phyloP scores from a whole-genome alignment of 257 asterid species.

The Scutellaria barbata region DNA sequence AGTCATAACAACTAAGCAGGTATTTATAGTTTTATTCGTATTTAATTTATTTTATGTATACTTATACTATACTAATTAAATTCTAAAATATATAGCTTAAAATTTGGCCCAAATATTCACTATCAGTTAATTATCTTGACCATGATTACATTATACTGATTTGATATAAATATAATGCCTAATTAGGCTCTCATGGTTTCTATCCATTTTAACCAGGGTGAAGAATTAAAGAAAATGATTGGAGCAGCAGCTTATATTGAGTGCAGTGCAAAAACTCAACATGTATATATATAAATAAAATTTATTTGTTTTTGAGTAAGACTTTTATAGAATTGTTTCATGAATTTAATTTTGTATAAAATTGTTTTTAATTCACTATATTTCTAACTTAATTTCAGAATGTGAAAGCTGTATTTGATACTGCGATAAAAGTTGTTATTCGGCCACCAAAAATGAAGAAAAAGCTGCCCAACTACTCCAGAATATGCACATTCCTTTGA shows the following conservation, averaged over 20 bases:
- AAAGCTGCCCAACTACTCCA: conserved; percentile 43
- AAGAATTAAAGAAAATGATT: conserved; percentile 64
- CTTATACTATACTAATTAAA: no score
- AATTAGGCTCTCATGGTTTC: no score
- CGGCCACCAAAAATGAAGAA: conserved; percentile 68
- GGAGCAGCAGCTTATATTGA: conserved; percentile 80
- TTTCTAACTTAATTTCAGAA: conserved; percentile 49
- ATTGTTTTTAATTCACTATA: no score
- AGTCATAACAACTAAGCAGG: conserved; percentile 62
- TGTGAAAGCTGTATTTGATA: conserved; percentile 73
- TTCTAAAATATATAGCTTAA: no score
- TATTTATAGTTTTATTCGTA: conserved; percentile 6
- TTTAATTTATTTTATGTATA: no score
- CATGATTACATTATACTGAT: no score
- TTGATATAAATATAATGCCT: no score
- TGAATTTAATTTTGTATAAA: no score
- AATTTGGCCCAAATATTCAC: no score
- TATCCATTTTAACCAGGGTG: conserved; percentile 49
- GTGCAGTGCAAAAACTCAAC: conserved; percentile 83
- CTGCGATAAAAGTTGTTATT: conserved; percentile 73
- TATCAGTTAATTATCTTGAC: no score
- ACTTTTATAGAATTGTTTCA: no score
- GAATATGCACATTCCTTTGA: conserved; percentile 57
- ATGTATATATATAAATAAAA: conserved; percentile 42
- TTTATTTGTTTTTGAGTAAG: background rate